Conservation (phyloP, 495 filamentous ascomycete genomes). For the Glonium stellatum region DNA sequence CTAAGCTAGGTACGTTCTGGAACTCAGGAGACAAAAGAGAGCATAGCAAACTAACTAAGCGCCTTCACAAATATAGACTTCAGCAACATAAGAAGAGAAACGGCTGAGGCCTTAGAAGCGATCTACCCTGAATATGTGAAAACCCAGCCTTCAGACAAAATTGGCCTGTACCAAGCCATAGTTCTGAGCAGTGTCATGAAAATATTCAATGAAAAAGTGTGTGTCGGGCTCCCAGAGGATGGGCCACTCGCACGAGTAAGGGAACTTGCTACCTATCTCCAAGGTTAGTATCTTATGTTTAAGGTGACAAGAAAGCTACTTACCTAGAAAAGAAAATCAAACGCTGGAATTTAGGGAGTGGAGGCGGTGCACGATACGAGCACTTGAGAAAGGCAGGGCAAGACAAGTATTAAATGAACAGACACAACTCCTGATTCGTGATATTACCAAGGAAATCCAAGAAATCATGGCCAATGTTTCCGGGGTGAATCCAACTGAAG, state of each 20-base stretch:
- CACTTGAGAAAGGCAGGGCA: slow-evolving; percentile 10
- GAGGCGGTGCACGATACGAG: slow-evolving; percentile 17
- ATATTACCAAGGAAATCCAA: slow-evolving; percentile 4
- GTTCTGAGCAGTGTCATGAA: slow-evolving; percentile 28
- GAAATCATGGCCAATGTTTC: slow-evolving; percentile 13
- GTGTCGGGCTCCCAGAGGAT: slow-evolving; percentile 29
- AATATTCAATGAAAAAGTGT: slow-evolving; percentile 27
- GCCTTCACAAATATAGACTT: slow-evolving; percentile 10
- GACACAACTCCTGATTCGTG: slow-evolving; percentile 10
- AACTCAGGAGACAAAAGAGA: background rate
- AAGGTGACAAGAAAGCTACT: background rate
- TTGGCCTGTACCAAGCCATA: slow-evolving; percentile 32
- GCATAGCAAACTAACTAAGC: background rate
- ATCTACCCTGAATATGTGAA: slow-evolving; percentile 20
- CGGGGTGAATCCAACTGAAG: slow-evolving; percentile 3
- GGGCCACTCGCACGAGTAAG: slow-evolving; percentile 12
- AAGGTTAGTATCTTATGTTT: background rate
- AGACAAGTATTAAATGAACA: slow-evolving; percentile 8
- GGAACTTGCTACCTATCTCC: slow-evolving; percentile 14
- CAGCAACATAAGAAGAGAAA: slow-evolving; percentile 10
- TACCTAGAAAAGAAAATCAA: background rate
- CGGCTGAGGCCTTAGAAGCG: slow-evolving; percentile 5
- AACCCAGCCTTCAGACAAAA: slow-evolving; percentile 18
- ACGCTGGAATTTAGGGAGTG: slow-evolving; percentile 19
- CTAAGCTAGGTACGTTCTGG: slow-evolving; percentile 11